Percentiles rank a stretch among this genome's conserved stretches.
phyloP scores from a whole-genome alignment of 441 rosid genomes.

The Euphorbia schlechtendalii region DNA sequence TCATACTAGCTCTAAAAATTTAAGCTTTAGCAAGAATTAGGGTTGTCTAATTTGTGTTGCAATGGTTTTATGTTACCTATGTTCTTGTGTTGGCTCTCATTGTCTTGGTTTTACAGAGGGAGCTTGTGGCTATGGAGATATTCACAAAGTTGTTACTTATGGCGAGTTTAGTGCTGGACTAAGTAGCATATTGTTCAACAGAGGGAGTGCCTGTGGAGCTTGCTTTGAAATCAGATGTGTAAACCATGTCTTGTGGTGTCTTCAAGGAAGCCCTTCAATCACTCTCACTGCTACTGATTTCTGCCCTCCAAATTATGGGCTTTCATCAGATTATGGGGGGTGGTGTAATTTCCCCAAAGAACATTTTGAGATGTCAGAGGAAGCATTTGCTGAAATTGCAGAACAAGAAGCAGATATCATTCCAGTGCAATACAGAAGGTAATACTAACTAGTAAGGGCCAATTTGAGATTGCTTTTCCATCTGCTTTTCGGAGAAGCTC shows the following conservation, averaged over 20 bases:
- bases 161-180: conserved; percentile 72
- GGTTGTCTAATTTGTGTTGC: neutral
- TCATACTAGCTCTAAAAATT: neutral
- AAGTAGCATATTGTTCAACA: conserved; percentile 67
- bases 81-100: neutral
- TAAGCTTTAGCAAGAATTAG: neutral
- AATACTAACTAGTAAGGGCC: neutral
- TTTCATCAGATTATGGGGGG: conserved; percentile 75
- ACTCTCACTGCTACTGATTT: conserved; percentile 86
- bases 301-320: conserved; percentile 85
- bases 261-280: conserved; percentile 74
- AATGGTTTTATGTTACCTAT: neutral
- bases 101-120: conserved; percentile 46
- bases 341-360: conserved; percentile 90
- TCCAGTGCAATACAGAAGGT: conserved; percentile 75
- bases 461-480: too few relatives aligned
- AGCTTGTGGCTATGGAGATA: conserved; percentile 89
- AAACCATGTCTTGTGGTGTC: conserved; percentile 78
- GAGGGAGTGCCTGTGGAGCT: conserved; percentile 82
- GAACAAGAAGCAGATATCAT: conserved; percentile 56
- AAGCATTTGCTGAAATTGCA: conserved; percentile 79
- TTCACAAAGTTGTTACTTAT: conserved; percentile 49
- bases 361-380: conserved; percentile 84
- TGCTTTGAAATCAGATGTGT: conserved; percentile 86
- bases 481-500: too few relatives aligned